Evolutionary conservation across 208 protist genomes (phyloP).

Genomic region (Leishmania tropica): DNA sequence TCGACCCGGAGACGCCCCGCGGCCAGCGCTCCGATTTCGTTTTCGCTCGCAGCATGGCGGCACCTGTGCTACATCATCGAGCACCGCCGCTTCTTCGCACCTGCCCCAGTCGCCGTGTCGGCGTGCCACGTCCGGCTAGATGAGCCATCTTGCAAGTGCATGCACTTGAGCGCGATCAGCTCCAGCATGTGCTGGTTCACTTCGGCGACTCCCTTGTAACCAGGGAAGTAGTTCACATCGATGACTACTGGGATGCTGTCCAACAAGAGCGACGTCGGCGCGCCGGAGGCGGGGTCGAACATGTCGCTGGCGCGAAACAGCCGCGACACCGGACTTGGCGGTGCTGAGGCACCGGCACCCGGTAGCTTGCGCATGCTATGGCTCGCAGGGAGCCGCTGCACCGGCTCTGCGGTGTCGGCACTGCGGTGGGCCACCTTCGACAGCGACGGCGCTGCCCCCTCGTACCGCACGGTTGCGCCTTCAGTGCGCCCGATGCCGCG

Average conservation of each 20-base stretch:
- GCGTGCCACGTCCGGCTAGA: background rate
- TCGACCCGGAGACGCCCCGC: background rate
- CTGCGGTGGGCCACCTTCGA: background rate
- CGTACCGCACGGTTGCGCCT: conserved; percentile 24
- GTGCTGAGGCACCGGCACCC: background rate
- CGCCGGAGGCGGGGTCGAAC: conserved; percentile 67
- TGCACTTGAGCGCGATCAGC: conserved; percentile 29
- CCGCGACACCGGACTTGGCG: conserved; percentile 3
- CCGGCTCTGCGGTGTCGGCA: background rate
- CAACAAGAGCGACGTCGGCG: conserved; percentile 53
- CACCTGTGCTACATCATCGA: conserved; percentile 6
- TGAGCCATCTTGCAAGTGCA: background rate
- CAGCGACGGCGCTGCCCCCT: background rate
- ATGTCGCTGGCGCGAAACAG: conserved; percentile 36
- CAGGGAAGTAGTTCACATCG: conserved; percentile 90
- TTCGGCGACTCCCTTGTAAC: conserved; percentile 64
- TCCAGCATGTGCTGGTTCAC: conserved; percentile 53
- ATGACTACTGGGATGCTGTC: conserved; percentile 66
- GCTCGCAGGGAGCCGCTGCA: background rate
- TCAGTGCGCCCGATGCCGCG: conserved; percentile 38
- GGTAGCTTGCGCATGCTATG: background rate
- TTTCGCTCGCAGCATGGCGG: background rate
- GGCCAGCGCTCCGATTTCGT: background rate
- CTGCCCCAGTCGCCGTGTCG: background rate
- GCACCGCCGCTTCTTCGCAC: conserved; percentile 18